phyloP scores from a whole-genome alignment of 768 basidiomycete genomes.

The Stropharia rugosoannulata region DNA sequence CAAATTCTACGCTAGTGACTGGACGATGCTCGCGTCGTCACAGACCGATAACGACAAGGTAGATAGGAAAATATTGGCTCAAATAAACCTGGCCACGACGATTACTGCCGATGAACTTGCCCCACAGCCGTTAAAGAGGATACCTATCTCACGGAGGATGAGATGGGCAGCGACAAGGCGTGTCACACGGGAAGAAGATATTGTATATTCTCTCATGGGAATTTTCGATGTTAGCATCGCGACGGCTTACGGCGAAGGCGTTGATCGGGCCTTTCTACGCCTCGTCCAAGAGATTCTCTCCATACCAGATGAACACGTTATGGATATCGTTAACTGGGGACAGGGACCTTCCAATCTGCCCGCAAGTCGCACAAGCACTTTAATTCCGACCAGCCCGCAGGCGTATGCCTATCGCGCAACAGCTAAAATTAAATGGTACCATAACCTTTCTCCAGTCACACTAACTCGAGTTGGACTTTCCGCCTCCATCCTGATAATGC shows the following conservation, averaged over 20 bases:
- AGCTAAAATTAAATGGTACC: too few species aligned
- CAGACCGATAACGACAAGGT: not conserved
- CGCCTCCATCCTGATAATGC: too few species aligned
- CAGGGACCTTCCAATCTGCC: too few species aligned
- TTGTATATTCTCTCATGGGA: not conserved
- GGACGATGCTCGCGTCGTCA: not conserved
- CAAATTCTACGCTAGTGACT: not conserved
- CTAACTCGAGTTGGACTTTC: too few species aligned
- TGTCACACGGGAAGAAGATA: not conserved
- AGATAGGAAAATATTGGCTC: not conserved
- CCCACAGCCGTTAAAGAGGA: not conserved
- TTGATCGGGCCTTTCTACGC: not conserved
- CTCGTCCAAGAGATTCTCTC: not conserved
- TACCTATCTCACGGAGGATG: not conserved
- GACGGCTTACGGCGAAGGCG: not conserved
- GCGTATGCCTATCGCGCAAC: too few species aligned
- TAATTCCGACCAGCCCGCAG: too few species aligned
- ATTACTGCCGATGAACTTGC: not conserved
- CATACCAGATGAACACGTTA: too few species aligned
- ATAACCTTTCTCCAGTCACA: too few species aligned
- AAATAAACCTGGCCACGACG: not conserved
- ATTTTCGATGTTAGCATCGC: slow-evolving; percentile 1
- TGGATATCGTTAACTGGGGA: too few species aligned
- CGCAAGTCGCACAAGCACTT: too few species aligned
- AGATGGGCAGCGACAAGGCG: not conserved